Percentiles rank a stretch among this genome's conserved stretches.
Conservation (phyloP, 257 asterid species). For the Jacaranda mimosifolia region DNA sequence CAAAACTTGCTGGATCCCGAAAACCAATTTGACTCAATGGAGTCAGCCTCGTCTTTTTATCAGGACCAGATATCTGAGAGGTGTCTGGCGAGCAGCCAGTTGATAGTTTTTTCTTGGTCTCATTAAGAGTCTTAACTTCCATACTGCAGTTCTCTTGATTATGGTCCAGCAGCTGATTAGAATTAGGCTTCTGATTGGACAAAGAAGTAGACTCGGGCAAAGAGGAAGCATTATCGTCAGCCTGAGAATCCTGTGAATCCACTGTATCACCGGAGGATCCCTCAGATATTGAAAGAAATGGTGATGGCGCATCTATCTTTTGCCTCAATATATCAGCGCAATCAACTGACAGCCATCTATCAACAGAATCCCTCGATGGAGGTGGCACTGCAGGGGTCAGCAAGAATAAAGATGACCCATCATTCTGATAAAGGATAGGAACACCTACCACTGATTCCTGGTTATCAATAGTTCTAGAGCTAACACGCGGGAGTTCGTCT, state of each 20-base stretch:
- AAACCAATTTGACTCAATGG: constrained; percentile 93
- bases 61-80: constrained; percentile 97
- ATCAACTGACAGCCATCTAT: constrained; percentile 62
- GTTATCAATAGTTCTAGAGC: constrained; percentile 42
- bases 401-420: constrained; percentile 84
- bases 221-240: constrained; percentile 46
- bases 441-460: constrained; percentile 62
- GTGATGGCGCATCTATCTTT: constrained; percentile 38
- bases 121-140: constrained; percentile 45
- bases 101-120: constrained; percentile 45
- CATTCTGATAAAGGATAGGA: constrained; percentile 77
- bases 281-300: constrained; percentile 44
- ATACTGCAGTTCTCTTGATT: constrained; percentile 42
- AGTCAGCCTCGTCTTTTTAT: constrained; percentile 66
- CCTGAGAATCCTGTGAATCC: constrained; percentile 60
- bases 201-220: constrained; percentile 44
- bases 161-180: constrained; percentile 33
- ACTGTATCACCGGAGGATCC: constrained; percentile 44
- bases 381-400: constrained; percentile 79
- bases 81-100: constrained; percentile 51
- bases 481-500: constrained; percentile 41
- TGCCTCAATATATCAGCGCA: constrained; percentile 36
- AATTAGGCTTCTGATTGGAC: constrained; percentile 39
- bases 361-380: constrained; percentile 69
- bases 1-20: constrained; percentile 87